phyloP scores from a whole-genome alignment of 2,329 filamentous ascomycete genomes.

The Aspergillus awamori region DNA sequence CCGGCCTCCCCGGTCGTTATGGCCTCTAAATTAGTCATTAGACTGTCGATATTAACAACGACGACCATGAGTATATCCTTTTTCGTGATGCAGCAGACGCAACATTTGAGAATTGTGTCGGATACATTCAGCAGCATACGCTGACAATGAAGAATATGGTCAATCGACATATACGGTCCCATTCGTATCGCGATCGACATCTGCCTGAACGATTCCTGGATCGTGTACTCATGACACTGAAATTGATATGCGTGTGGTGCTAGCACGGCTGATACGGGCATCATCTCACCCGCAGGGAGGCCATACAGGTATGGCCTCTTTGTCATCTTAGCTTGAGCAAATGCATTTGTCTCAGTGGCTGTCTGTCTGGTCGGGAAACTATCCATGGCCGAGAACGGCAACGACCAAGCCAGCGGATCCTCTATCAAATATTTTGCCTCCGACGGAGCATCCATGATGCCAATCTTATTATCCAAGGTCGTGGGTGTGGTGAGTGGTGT shows the following conservation, averaged over 20 bases:
- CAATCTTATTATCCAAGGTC: not conserved
- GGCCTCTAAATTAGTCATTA: constrained; percentile 30
- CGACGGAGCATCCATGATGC: not conserved
- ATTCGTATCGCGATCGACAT: constrained; percentile 20
- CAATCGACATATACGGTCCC: constrained; percentile 27
- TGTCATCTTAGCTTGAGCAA: not conserved
- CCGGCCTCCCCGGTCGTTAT: constrained; percentile 21
- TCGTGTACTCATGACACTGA: constrained; percentile 28
- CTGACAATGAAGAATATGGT: constrained; percentile 31
- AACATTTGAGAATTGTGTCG: constrained; percentile 35
- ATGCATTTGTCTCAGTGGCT: not conserved
- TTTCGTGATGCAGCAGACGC: constrained; percentile 27
- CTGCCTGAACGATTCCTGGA: constrained; percentile 29
- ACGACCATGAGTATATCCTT: constrained; percentile 35
- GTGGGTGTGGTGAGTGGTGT: not conserved
- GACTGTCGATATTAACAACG: constrained; percentile 34
- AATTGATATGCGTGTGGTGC: constrained; percentile 20
- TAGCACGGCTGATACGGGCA: not conserved
- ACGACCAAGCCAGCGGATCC: constrained; percentile 13
- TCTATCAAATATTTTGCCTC: constrained; percentile 14
- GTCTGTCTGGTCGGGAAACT: not conserved
- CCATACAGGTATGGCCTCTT: constrained; percentile 9
- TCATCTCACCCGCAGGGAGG: constrained; percentile 9
- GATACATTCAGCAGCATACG: constrained; percentile 32
- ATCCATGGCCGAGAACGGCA: constrained; percentile 9